Evolutionary conservation across 805 yeast species (phyloP).

Genomic region (Cyberlindnera meyerae): DNA sequence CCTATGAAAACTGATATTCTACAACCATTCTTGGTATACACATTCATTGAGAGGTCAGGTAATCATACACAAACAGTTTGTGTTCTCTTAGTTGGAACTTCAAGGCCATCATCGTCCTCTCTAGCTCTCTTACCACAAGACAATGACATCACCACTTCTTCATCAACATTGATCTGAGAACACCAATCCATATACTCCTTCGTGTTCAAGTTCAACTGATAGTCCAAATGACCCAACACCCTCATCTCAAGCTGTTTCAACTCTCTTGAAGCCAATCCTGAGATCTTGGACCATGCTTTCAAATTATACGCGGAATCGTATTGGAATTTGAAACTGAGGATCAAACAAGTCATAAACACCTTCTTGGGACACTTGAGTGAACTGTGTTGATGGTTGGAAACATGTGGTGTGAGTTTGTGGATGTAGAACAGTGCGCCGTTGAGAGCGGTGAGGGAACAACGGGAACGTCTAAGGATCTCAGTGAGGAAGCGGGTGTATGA

Average conservation of each 20-base stretch:
- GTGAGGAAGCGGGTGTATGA: conserved; percentile 23
- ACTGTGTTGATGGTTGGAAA: no score
- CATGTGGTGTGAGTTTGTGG: conserved; percentile 37
- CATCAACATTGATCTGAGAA: conserved; percentile 12
- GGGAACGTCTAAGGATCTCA: conserved; percentile 46
- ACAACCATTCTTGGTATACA: no score
- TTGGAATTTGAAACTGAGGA: conserved; percentile 66
- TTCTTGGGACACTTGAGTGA: conserved; percentile 55
- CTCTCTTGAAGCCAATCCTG: conserved; percentile 53
- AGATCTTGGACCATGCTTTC: conserved; percentile 68
- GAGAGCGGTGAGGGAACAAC: conserved; percentile 55
- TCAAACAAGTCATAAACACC: conserved; percentile 60
- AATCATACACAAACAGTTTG: not conserved
- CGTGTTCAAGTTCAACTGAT: conserved; percentile 49
- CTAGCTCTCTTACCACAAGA: not conserved
- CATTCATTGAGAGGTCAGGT: no score
- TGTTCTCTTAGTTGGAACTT: not conserved
- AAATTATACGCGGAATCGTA: conserved; percentile 70
- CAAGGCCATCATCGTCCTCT: not conserved
- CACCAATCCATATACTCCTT: conserved; percentile 43
- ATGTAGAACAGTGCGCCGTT: conserved; percentile 66
- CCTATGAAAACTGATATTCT: no score
- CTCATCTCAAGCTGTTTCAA: conserved; percentile 49
- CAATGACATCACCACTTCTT: not conserved
- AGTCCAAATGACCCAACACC: conserved; percentile 50